These are phyloP conservation scores for Prunus mume DNA, from an alignment of 306 rosid genomes.

Conservation along the genomic window DNA sequence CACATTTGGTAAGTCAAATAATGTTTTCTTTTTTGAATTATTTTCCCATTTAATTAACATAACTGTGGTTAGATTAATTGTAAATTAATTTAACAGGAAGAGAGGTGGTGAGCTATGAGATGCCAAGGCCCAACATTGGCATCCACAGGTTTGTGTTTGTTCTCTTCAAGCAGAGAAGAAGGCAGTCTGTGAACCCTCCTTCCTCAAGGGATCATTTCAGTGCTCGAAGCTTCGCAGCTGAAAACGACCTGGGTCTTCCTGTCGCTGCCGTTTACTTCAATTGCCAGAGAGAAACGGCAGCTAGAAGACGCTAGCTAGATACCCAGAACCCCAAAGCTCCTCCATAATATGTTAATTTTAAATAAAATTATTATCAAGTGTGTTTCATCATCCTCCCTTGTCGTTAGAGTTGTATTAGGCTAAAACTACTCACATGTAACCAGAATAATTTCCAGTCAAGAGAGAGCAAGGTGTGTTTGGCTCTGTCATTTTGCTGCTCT, in stretches of 20 bases:
- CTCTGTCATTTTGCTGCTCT: neutral
- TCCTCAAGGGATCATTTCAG: constrained; percentile 66
- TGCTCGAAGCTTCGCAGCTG: constrained; percentile 55
- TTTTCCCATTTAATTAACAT: neutral
- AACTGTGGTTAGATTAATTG: no score
- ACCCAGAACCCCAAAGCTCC: neutral
- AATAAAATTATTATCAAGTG: neutral
- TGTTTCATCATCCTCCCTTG: neutral
- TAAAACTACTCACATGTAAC: neutral
- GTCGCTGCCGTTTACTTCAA: constrained; percentile 92
- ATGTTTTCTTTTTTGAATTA: neutral
- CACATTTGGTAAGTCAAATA: constrained; percentile 64
- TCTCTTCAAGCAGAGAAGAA: constrained; percentile 61
- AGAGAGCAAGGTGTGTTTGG: neutral
- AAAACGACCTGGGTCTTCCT: constrained; percentile 67
- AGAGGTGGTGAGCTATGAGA: constrained; percentile 69
- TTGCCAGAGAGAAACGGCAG: constrained; percentile 70
- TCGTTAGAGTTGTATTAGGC: no score
- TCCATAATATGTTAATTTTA: neutral
- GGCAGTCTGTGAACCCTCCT: constrained; percentile 51
- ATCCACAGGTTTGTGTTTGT: constrained; percentile 91
- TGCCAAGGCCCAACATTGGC: constrained; percentile 78
- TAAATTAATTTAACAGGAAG: constrained; percentile 40
- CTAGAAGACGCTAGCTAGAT: constrained; percentile 54
- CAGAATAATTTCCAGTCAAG: neutral